A percentile compares a stretch with the other conserved stretches of the same genome.
Evolutionary conservation across 2,329 filamentous ascomycete genomes (phyloP).

Genomic region (Neospermospora avenae): DNA sequence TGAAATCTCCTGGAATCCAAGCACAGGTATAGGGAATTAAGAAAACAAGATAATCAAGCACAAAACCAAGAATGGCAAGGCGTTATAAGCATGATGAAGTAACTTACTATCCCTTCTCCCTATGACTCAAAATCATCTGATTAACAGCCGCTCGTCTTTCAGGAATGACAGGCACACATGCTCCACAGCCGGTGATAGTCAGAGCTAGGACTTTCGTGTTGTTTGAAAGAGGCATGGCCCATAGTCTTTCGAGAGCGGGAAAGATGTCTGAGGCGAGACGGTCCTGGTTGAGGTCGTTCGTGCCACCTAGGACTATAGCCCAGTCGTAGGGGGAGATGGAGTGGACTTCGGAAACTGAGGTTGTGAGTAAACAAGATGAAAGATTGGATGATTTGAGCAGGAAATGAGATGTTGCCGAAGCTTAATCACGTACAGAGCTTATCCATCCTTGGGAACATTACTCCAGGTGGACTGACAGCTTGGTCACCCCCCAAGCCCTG

Average conservation of each 20-base stretch:
- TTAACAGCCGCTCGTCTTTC: conserved; percentile 48
- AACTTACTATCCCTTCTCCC: conserved; percentile 50
- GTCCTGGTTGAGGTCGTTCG: conserved; percentile 55
- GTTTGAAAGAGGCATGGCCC: conserved; percentile 47
- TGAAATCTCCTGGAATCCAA: too few species aligned
- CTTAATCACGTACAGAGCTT: conserved; percentile 38
- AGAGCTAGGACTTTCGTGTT: conserved; percentile 58
- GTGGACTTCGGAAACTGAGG: conserved; percentile 20
- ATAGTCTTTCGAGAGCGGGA: conserved; percentile 46
- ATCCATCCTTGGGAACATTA: conserved; percentile 31
- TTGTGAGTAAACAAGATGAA: too few species aligned
- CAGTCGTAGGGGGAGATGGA: conserved; percentile 44
- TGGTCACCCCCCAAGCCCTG: conserved; percentile 52
- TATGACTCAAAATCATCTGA: conserved; percentile 47
- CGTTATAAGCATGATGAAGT: not conserved
- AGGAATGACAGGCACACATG: conserved; percentile 31
- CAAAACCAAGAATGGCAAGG: not conserved
- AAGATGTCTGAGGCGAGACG: conserved; percentile 43
- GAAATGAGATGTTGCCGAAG: too few species aligned
- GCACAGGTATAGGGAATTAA: too few species aligned
- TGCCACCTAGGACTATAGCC: conserved; percentile 61
- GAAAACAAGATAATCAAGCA: not conserved
- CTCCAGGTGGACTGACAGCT: conserved; percentile 37
- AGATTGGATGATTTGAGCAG: too few species aligned
- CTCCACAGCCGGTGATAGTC: conserved; percentile 54